phyloP scores from a whole-genome alignment of 2,329 filamentous ascomycete species.

The Cladosporium sp. region DNA sequence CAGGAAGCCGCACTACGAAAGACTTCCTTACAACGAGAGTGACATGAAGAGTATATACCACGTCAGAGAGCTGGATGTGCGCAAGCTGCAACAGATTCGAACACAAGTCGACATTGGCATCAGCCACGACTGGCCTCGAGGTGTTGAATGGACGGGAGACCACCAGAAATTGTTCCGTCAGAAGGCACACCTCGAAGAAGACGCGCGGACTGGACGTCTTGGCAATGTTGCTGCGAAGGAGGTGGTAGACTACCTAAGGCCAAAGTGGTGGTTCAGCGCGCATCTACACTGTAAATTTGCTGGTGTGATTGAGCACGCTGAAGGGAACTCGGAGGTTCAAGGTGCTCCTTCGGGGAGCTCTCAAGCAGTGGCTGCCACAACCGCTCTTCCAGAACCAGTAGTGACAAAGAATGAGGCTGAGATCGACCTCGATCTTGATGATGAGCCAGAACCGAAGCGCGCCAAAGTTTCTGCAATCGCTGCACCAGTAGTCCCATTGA shows the following conservation, averaged over 20 bases:
- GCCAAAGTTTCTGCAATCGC: not conserved
- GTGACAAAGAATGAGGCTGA: not conserved
- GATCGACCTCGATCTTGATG: slow-evolving; percentile 39
- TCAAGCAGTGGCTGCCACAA: too few relatives aligned
- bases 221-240: slow-evolving; percentile 76
- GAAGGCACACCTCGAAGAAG: slow-evolving; percentile 71
- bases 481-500: slow-evolving; percentile 34
- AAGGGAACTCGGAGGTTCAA: not conserved
- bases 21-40: slow-evolving; percentile 73
- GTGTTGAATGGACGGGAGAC: slow-evolving; percentile 76
- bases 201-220: slow-evolving; percentile 70
- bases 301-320: slow-evolving; percentile 53
- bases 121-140: slow-evolving; percentile 93
- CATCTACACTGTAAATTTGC: slow-evolving; percentile 88
- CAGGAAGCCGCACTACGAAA: slow-evolving; percentile 75
- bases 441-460: slow-evolving; percentile 16
- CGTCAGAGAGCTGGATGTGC: slow-evolving; percentile 81
- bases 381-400: not conserved
- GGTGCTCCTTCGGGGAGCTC: not conserved
- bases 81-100: slow-evolving; percentile 79
- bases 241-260: slow-evolving; percentile 76
- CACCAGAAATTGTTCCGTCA: slow-evolving; percentile 61
- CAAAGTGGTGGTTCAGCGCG: slow-evolving; percentile 82
- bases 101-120: slow-evolving; percentile 87
- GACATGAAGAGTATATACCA: slow-evolving; percentile 86